Conservation (phyloP, 805 yeast species). For the Wickerhamiella kurtzmanii region DNA sequence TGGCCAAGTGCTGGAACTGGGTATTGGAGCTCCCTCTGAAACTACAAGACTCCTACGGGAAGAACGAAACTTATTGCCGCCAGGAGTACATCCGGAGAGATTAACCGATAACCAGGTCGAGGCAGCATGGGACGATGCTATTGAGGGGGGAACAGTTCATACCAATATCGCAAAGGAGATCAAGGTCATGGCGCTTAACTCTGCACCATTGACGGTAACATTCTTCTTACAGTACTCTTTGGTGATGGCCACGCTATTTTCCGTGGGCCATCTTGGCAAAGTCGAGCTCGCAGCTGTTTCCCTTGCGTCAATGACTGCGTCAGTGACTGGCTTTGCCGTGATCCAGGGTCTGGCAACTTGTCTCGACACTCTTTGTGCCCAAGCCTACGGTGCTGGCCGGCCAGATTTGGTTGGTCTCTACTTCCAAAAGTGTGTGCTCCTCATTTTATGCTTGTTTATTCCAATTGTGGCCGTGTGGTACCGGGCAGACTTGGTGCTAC, state of each 20-base stretch:
- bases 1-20: slow-evolving; percentile 18
- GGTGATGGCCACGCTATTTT: slow-evolving; percentile 62
- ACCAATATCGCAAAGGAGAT: slow-evolving; percentile 21
- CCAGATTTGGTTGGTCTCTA: slow-evolving; percentile 57
- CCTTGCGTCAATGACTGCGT: slow-evolving; percentile 70
- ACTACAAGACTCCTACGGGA: slow-evolving; percentile 21
- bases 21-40: slow-evolving; percentile 21
- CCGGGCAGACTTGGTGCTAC: slow-evolving; percentile 35
- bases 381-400: slow-evolving; percentile 71
- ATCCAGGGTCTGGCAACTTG: slow-evolving; percentile 77
- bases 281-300: slow-evolving; percentile 73
- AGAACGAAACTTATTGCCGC: slow-evolving; percentile 20
- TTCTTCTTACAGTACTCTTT: slow-evolving; percentile 60
- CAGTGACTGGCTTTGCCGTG: slow-evolving; percentile 59
- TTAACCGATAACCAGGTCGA: slow-evolving; percentile 6
- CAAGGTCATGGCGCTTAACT: slow-evolving; percentile 20
- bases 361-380: slow-evolving; percentile 71
- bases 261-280: slow-evolving; percentile 76
- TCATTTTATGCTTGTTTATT: slow-evolving; percentile 40
- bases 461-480: slow-evolving; percentile 47
- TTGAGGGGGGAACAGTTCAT: slow-evolving; percentile 20
- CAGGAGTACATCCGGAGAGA: background rate
- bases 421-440: slow-evolving; percentile 54
- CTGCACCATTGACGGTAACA: slow-evolving; percentile 50
- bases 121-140: slow-evolving; percentile 23